Evolutionary conservation across 2,329 filamentous ascomycete species (phyloP).

Genomic region (Pseudocercospora vitis): DNA sequence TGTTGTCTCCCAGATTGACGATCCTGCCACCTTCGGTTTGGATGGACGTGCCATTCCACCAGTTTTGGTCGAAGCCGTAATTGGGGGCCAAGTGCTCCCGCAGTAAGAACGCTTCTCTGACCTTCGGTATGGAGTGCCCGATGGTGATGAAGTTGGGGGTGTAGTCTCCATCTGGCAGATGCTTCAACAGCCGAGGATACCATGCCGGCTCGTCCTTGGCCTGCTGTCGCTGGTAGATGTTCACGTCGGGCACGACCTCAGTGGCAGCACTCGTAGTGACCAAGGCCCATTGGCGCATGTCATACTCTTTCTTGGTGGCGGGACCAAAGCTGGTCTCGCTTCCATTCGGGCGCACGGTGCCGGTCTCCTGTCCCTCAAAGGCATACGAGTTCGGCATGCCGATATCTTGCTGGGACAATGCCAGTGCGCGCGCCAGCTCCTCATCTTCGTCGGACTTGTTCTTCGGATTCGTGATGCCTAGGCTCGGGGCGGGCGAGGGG

Average conservation of each 20-base stretch:
- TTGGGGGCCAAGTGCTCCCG: conserved; percentile 47
- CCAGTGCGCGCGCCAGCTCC: conserved; percentile 31
- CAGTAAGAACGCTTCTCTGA: conserved; percentile 57
- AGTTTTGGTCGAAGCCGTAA: conserved; percentile 59
- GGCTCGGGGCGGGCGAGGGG: conserved; percentile 29
- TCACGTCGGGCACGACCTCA: conserved; percentile 56
- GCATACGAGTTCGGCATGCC: conserved; percentile 8
- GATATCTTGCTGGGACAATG: conserved; percentile 26
- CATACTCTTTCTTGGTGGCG: conserved; percentile 56
- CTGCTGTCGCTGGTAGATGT: conserved; percentile 40
- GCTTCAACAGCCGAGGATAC: conserved; percentile 60
- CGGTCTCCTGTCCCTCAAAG: conserved; percentile 52
- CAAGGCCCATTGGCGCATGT: conserved; percentile 57
- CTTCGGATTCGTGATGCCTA: conserved; percentile 28
- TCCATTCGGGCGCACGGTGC: conserved; percentile 47
- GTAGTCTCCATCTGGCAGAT: conserved; percentile 53
- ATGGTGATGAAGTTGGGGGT: conserved; percentile 61
- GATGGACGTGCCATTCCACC: conserved; percentile 62
- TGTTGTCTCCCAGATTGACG: conserved; percentile 43
- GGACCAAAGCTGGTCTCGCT: conserved; percentile 51
- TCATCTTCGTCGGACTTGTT: conserved; percentile 36
- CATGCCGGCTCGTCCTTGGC: conserved; percentile 25
- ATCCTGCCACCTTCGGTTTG: conserved; percentile 47
- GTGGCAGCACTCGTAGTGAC: conserved; percentile 44
- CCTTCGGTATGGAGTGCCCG: conserved; percentile 60